Base-by-base conservation (phyloP, 805 yeast genomes). In the Yamadazyma phyllophila region DNA sequence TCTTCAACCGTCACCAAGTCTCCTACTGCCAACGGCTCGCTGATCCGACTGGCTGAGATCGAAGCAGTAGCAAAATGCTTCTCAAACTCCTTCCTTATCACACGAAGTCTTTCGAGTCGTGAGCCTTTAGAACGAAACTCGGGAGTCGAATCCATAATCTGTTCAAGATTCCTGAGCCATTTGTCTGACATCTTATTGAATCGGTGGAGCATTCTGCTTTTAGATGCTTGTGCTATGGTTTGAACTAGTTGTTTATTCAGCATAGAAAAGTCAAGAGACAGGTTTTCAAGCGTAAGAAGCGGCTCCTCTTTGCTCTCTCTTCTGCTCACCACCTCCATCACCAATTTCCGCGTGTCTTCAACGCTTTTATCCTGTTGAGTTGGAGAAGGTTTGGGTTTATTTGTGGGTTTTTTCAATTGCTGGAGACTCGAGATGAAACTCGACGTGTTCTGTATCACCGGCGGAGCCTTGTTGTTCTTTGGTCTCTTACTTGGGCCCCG, bases 1-100 rank as follows among this genome's bases (percentile, higher is more conserved):
- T 66, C 62, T 11, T 68, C 65, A 13, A 83, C 57, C 13, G 81
- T 76, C 3, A 83, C 89, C 39, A 83, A 65, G 60, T 85, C 91
- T 38, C 92, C 91, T 2, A 81, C 65, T 7, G 66, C 51, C 12
- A 81, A 41, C 2, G 63, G 57, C 7, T 54, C 40, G 9, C 45
- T 45, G 1, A 54, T 50, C 13, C 35, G 46, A 7, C 34, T 46
- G 6, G 56, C 50, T 5, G 61, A 51, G 9, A 60, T 53, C 2
- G 46, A 47, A 3, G 60, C 58, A 10, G 45, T 50, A 9, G 36
- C 16, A n/a, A 59, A 48, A 39, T 35, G 40, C 3, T 39, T 10
- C 15, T 32, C 30, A 15, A 50, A 42, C 16, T 44, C 45, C 4
- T 15, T 2, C 2, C 26, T 10, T n/a, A 42, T 24, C 16, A 26